Percentiles rank a stretch among this genome's conserved stretches.
Evolutionary conservation across 129 eudicot species (phyloP).

Genomic region (Lactuca sativa): DNA sequence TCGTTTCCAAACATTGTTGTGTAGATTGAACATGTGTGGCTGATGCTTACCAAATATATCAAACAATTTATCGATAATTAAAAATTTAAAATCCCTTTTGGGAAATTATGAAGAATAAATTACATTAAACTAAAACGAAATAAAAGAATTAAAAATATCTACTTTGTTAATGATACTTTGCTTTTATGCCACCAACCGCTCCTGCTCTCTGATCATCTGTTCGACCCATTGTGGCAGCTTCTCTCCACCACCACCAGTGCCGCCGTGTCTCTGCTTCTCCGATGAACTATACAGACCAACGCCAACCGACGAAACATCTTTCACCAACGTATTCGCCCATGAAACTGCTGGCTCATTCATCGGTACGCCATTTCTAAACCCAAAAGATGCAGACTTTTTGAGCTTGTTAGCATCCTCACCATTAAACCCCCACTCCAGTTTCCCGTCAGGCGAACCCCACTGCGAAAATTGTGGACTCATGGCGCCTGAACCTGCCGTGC

Average conservation of each 20-base stretch:
- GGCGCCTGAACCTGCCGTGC: conserved; percentile 8
- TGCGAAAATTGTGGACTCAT: conserved; percentile 32
- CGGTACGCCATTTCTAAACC: conserved; percentile 45
- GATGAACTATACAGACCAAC: conserved; percentile 50
- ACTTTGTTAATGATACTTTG: background rate
- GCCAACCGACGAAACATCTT: conserved; percentile 63
- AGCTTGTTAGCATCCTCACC: conserved; percentile 71
- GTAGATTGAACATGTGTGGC: background rate
- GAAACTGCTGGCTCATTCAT: conserved; percentile 78
- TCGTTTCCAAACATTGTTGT: too few species aligned
- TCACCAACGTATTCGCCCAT: conserved; percentile 84
- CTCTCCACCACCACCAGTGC: conserved; percentile 28
- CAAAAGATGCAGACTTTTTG: conserved; percentile 82
- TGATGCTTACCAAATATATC: background rate
- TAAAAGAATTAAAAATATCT: conserved; percentile 22
- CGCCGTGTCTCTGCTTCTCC: conserved; percentile 40
- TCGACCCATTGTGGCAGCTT: conserved; percentile 68
- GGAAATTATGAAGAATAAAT: background rate
- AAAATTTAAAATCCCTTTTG: background rate
- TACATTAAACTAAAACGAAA: conserved; percentile 11
- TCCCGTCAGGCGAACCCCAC: conserved; percentile 87
- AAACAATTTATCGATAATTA: background rate
- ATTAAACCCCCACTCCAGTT: conserved; percentile 72
- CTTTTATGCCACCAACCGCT: conserved; percentile 62
- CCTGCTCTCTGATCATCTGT: conserved; percentile 76